Percentiles rank a stretch among this genome's conserved stretches.
phyloP scores from a whole-genome alignment of 78 protist genomes.

The Dictyostelium brefeldianum region DNA sequence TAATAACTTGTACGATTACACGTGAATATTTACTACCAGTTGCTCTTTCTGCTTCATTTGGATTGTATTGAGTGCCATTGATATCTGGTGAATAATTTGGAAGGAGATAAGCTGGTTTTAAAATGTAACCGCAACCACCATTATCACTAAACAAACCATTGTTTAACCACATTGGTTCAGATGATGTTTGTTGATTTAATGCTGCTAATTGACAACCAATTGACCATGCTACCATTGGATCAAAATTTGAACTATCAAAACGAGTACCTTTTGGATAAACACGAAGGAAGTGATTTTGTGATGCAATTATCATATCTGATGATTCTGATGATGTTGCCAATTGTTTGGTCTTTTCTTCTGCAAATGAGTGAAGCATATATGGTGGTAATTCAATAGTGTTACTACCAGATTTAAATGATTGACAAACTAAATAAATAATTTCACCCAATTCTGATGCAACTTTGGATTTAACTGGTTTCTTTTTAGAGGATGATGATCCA shows the following conservation, averaged over 20 bases:
- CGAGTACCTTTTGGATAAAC: slow-evolving; percentile 93
- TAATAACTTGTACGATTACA: slow-evolving; percentile 14
- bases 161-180: slow-evolving; percentile 80
- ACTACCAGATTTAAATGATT: slow-evolving; percentile 5
- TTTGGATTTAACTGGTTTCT: slow-evolving; percentile 22
- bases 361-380: slow-evolving; percentile 55
- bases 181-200: slow-evolving; percentile 89
- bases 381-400: background rate
- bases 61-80: background rate
- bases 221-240: slow-evolving; percentile 89
- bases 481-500: background rate
- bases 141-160: slow-evolving; percentile 82
- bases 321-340: background rate
- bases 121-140: slow-evolving; percentile 83
- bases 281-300: slow-evolving; percentile 78
- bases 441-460: slow-evolving; percentile 42
- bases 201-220: slow-evolving; percentile 90
- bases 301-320: slow-evolving; percentile 33
- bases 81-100: background rate
- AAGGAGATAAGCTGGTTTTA: slow-evolving; percentile 79
- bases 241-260: slow-evolving; percentile 89
- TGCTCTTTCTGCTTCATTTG: background rate
- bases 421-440: slow-evolving; percentile 21
- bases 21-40: slow-evolving; percentile 18
- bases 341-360: slow-evolving; percentile 54